Percentiles rank a stretch among this genome's conserved stretches.
Conservation (phyloP, 1,139 yeast species). For the Yamadazyma blattariae region DNA sequence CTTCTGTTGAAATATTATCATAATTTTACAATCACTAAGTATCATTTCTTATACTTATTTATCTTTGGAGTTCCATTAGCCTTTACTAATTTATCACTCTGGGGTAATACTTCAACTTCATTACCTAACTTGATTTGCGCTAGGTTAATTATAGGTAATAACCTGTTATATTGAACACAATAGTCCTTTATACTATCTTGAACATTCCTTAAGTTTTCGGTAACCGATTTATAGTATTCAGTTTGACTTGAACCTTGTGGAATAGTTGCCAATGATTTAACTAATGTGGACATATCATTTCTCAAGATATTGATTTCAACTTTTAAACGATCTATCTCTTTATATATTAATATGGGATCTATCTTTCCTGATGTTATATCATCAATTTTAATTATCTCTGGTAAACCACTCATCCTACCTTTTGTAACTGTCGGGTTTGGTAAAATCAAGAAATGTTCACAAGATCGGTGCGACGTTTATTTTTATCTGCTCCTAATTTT, state of each 20-base stretch:
- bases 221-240: conserved; percentile 32
- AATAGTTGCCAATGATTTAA: conserved; percentile 38
- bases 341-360: conserved; percentile 34
- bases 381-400: conserved; percentile 42
- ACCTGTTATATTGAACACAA: conserved; percentile 41
- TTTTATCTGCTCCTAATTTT: too few species aligned
- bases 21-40: too few species aligned
- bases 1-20: too few species aligned
- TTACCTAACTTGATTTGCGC: conserved; percentile 50
- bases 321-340: conserved; percentile 42
- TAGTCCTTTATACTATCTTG: conserved; percentile 41
- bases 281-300: conserved; percentile 42
- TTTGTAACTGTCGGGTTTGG: neutral
- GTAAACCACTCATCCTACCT: conserved; percentile 21
- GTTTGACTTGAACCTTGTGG: conserved; percentile 35
- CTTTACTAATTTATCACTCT: conserved; percentile 3
- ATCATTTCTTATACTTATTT: conserved; percentile 6
- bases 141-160: conserved; percentile 48
- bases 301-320: conserved; percentile 43
- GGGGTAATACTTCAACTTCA: conserved; percentile 33
- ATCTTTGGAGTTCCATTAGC: conserved; percentile 5
- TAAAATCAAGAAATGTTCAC: too few species aligned
- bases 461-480: too few species aligned
- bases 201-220: conserved; percentile 30
- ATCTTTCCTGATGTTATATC: conserved; percentile 45